A percentile compares a stretch with the other conserved stretches of the same genome.
phyloP scores from a whole-genome alignment of 495 filamentous ascomycete genomes.

The Pseudoneurospora amorphoporcata region DNA sequence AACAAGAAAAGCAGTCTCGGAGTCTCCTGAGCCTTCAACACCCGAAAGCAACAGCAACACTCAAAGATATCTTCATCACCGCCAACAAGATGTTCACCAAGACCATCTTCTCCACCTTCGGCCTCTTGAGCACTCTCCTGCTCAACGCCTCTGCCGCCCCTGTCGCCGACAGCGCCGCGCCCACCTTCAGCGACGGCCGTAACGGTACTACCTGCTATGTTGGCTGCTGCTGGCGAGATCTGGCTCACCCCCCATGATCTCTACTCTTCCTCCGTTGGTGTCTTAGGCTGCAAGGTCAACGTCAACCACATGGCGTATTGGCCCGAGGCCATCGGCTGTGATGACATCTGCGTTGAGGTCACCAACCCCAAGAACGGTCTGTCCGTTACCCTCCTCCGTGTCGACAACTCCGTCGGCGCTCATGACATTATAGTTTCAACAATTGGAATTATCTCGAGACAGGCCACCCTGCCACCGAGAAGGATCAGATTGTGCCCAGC shows the following conservation, averaged over 20 bases:
- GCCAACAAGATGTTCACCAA: neutral
- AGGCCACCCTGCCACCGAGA: slow-evolving; percentile 19
- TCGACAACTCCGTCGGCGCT: slow-evolving; percentile 32
- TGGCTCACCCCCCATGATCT: slow-evolving; percentile 31
- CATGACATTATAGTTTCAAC: slow-evolving; percentile 32
- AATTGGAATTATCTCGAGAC: slow-evolving; percentile 33
- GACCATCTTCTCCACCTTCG: neutral
- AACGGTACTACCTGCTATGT: too few relatives aligned
- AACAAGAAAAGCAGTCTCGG: neutral
- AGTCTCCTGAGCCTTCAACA: too few relatives aligned
- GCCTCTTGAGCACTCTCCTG: too few relatives aligned
- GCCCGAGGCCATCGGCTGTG: slow-evolving; percentile 29
- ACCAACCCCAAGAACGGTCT: too few relatives aligned
- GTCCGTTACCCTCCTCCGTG: too few relatives aligned
- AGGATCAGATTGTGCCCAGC: slow-evolving; percentile 8
- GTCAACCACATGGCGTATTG: slow-evolving; percentile 34
- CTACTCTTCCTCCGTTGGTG: slow-evolving; percentile 32
- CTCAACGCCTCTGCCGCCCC: too few relatives aligned
- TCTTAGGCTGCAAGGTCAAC: slow-evolving; percentile 36
- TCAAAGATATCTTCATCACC: too few relatives aligned
- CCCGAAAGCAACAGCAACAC: too few relatives aligned
- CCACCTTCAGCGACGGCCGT: neutral
- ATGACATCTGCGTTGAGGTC: slow-evolving; percentile 31
- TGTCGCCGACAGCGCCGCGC: too few relatives aligned
- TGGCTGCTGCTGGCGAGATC: neutral